A percentile compares a stretch with the other conserved stretches of the same genome.
Conservation (phyloP, 1,139 yeast genomes). For the Geotrichum phurueaensis region DNA sequence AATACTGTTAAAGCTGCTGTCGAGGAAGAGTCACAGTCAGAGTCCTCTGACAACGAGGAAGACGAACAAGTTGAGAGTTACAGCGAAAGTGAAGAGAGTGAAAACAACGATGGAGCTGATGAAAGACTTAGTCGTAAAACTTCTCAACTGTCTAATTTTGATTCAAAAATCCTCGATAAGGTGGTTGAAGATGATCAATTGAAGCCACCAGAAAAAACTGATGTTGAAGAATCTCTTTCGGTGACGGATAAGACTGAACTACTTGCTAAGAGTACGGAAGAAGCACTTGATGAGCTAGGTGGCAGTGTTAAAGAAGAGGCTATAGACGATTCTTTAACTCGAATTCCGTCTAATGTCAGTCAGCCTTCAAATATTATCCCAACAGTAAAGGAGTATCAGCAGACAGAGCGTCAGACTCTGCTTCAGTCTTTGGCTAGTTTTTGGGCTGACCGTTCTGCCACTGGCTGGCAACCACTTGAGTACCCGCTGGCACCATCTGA, state of each 20-base stretch:
- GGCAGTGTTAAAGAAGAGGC: conserved; percentile 3
- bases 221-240: background rate
- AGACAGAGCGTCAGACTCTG: conserved; percentile 59
- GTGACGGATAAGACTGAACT: background rate
- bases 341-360: conserved; percentile 10
- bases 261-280: background rate
- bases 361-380: conserved; percentile 11
- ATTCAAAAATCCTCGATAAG: background rate
- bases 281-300: background rate
- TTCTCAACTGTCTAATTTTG: background rate
- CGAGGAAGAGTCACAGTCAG: conserved; percentile 40
- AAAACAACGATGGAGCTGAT: conserved; percentile 1
- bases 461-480: conserved; percentile 87
- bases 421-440: conserved; percentile 81
- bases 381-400: conserved; percentile 24
- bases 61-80: conserved; percentile 21
- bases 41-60: conserved; percentile 26
- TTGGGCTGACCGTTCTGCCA: conserved; percentile 97
- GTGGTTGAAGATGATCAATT: background rate
- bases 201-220: background rate
- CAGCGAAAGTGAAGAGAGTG: conserved; percentile 13
- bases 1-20: conserved; percentile 88
- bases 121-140: background rate
- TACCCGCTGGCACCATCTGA: conserved; percentile 70
- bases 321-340: background rate